Evolutionary conservation across 495 filamentous ascomycete species (phyloP).

Genomic region (Penicillium tannophilum): DNA sequence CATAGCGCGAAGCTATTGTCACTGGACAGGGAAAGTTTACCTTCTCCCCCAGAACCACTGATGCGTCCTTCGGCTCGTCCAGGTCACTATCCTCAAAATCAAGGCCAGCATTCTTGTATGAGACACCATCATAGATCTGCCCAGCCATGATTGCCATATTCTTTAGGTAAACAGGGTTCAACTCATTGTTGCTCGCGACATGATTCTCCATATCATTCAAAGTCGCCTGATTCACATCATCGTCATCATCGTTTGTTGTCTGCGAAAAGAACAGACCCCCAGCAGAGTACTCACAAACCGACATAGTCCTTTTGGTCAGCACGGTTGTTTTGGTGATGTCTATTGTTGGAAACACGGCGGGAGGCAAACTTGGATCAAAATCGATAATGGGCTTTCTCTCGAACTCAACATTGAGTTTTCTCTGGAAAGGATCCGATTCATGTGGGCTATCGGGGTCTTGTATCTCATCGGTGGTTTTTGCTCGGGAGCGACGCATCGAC

Average conservation of each 20-base stretch:
- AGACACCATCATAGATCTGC: slow-evolving; percentile 8
- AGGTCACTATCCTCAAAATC: slow-evolving; percentile 29
- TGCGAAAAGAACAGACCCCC: slow-evolving; percentile 1
- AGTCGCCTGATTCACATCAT: neutral
- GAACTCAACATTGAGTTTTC: slow-evolving; percentile 28
- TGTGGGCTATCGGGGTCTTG: neutral
- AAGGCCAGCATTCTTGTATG: slow-evolving; percentile 15
- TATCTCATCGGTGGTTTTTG: neutral
- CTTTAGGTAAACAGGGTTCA: slow-evolving; percentile 36
- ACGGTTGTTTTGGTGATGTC: neutral
- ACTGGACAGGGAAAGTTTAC: neutral
- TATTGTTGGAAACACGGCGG: slow-evolving; percentile 45
- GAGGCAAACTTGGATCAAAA: slow-evolving; percentile 44
- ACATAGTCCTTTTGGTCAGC: neutral
- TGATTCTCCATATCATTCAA: slow-evolving; percentile 28
- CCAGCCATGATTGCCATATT: slow-evolving; percentile 39
- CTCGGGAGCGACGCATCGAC: slow-evolving; percentile 14
- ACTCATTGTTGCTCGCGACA: slow-evolving; percentile 36
- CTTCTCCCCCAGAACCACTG: slow-evolving; percentile 1
- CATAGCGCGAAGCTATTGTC: neutral
- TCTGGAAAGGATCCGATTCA: neutral
- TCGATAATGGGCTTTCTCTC: slow-evolving; percentile 19
- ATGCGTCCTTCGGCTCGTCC: slow-evolving; percentile 11
- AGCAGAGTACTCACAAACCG: no score
- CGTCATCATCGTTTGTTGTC: neutral